Conservation (phyloP, 2,329 filamentous ascomycete species). For the Diaporthe vexans region DNA sequence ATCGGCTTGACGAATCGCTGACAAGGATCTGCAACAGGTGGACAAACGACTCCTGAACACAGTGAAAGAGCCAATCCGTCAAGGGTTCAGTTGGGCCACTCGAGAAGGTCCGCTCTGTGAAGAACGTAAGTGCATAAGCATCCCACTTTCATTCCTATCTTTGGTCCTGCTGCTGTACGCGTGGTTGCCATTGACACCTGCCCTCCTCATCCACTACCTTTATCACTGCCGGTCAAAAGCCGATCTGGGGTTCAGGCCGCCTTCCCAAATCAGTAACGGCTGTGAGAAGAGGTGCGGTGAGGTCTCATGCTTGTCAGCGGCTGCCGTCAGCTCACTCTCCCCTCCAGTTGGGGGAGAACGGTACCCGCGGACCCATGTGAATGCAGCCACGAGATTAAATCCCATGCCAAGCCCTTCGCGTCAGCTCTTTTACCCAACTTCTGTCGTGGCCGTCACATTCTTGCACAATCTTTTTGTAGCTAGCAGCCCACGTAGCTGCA, state of each 20-base stretch:
- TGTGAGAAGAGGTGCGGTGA: constrained; percentile 7
- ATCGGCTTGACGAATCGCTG: constrained; percentile 34
- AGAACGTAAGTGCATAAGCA: constrained; percentile 79
- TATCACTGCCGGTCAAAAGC: constrained; percentile 32
- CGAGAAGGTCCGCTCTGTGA: constrained; percentile 96
- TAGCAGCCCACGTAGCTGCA: constrained; percentile 12
- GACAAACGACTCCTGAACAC: constrained; percentile 91
- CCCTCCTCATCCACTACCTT: constrained; percentile 18
- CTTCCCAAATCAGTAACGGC: constrained; percentile 37
- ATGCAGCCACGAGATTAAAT: constrained; percentile 27
- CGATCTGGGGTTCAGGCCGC: constrained; percentile 23
- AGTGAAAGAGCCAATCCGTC: constrained; percentile 92
- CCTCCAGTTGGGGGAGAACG: constrained; percentile 3
- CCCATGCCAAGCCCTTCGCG: constrained; percentile 34
- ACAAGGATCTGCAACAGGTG: constrained; percentile 64
- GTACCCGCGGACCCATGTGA: constrained; percentile 38
- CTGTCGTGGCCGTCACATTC: constrained; percentile 15
- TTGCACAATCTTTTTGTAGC: constrained; percentile 2
- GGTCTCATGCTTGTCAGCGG: constrained; percentile 19
- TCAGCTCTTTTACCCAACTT: constrained; percentile 29
- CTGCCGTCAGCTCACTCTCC: constrained; percentile 13
- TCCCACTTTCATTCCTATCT: constrained; percentile 43
- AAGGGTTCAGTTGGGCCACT: constrained; percentile 97
- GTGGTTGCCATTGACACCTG: constrained; percentile 31
- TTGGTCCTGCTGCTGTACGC: constrained; percentile 30